These are phyloP conservation scores for Mycosphaerella sp. DNA, from an alignment of 2,329 filamentous ascomycete species.

Conservation along the genomic window DNA sequence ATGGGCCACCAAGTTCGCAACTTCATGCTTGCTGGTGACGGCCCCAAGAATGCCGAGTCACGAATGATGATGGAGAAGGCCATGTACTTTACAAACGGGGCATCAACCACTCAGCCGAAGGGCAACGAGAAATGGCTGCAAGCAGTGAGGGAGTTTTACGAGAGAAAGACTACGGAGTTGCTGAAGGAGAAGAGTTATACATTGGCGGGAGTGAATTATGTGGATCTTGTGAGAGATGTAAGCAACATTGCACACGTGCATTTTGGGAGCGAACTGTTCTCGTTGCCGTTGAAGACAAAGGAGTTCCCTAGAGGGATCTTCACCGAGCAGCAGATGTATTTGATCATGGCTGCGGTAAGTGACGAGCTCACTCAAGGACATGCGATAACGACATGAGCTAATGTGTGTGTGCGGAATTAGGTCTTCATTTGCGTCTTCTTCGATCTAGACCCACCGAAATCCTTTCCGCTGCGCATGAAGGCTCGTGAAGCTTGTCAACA, in stretches of 20 bases:
- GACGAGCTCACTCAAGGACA: too few relatives aligned
- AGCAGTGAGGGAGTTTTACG: constrained; percentile 44
- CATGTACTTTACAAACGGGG: constrained; percentile 35
- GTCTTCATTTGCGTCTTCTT: constrained; percentile 51
- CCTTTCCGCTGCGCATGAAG: constrained; percentile 47
- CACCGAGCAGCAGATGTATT: constrained; percentile 49
- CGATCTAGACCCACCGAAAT: constrained; percentile 48
- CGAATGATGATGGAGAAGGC: constrained; percentile 40
- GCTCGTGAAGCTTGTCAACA: constrained; percentile 43
- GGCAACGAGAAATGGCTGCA: constrained; percentile 39
- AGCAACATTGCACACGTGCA: constrained; percentile 50
- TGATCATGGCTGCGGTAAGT: constrained; percentile 43
- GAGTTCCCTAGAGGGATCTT: constrained; percentile 46
- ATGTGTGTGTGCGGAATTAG: background rate
- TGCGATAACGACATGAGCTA: background rate
- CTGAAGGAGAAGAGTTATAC: constrained; percentile 42
- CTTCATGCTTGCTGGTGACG: constrained; percentile 46
- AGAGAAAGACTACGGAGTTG: constrained; percentile 42
- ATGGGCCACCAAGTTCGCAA: constrained; percentile 40
- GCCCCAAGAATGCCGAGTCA: constrained; percentile 37
- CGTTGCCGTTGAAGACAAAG: constrained; percentile 50
- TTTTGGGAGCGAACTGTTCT: constrained; percentile 51
- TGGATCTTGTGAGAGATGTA: constrained; percentile 46
- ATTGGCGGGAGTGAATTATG: constrained; percentile 41
- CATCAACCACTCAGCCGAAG: constrained; percentile 24